Evolutionary conservation across 106 monocot genomes (phyloP), one percentile per base, ranked within the genome.

Genomic region (Ottelia alismoides): DNA sequence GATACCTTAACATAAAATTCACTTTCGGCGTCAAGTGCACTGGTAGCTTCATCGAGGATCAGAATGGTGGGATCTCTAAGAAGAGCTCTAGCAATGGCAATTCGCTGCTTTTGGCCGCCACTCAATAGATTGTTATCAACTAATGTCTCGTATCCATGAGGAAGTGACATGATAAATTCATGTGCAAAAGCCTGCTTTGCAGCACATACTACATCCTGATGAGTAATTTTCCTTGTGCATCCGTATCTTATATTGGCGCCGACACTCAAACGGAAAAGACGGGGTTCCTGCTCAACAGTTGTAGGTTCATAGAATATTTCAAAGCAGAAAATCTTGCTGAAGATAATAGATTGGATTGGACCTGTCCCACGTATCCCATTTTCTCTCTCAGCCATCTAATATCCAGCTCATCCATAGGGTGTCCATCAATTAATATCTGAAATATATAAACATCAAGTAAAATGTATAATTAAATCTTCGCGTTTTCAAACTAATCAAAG

Each of bases 21-120:
- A 57, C 81, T 96, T 60, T 96, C 96, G 31, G 96, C 89, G 67
- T 96, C 96, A 60, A 96, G 85, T 60, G 96, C 94, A 65, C 89
- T 96, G 16, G 89, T 96, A 31, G 89, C 84, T 79, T 96, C 89
- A 74, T 96, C 89, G 55, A 88, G 78, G 53, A 96, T 72, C 65
- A 96, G 75, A 66, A 96, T 88, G 3, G 61, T 74, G 1, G 96
- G 96, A 51, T 96, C 76, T 72, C 96, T 85, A 61, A 96, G 78
- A 74, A 96, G 81, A 51, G 96, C 96, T 60, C 96, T 89, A 24
- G 96, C 96, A 72, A 89, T 96, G 7, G 96, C 96, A 66, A 96
- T 85, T 20, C 89, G 72, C 59, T 96, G 96, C 64, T 96, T 89
- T 67, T 96, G 96, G 10, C 96, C 96, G 20, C 96, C 96, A 68